Evolutionary conservation across 768 basidiomycete species (phyloP), one percentile per base, ranked within the genome.

Genomic region (Pleurotus platypus): DNA sequence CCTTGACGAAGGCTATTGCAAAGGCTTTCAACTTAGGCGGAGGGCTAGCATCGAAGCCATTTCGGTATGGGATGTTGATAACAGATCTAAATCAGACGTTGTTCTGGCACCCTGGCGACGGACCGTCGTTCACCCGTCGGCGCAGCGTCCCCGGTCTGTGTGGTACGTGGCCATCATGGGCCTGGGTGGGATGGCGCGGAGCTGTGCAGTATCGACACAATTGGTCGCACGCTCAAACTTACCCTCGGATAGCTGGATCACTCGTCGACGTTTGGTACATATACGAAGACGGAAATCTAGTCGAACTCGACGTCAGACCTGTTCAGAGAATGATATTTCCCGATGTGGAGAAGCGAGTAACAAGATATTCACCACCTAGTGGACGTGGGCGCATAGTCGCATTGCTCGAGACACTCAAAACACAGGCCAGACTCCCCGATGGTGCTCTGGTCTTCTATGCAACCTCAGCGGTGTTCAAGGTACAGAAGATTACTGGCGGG

Each of bases 1-100:
- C 51, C 18, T 24, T 54, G 39, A 54, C 51, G 7, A 54, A n/a
- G n/a, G 51, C 39, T n/a, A 54, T 54, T 15, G 51, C 51, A 26
- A 54, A 42, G 22, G 51, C 37, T 8, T 54, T 54, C 51, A 43
- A 54, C 0, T 16, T 54, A 13, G 51, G 51, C 11, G 51, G 22
- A 30, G 27, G 27, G n/a, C 5, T 38, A 22, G 37, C 39, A 2
- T 42, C 18, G 15, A 54, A 40, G 13, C 39, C 51, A 0, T 54
- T 54, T 13, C 51, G 51, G 16, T 50, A 50, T 35, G 49, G 49
- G 1, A 50, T 50, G 49, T n/a, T 22, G 27, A 11, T 54, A 42
- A 20, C 51, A 11, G 51, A 54, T 24, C 26, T 54, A 13, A 42
- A 54, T 22, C 39, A 54, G 9, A 39, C 51, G 6, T 22, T 54